A percentile compares a stretch with the other conserved stretches of the same genome.
phyloP scores from a whole-genome alignment of 2,329 filamentous ascomycete species.

The Talaromyces verruculosus region DNA sequence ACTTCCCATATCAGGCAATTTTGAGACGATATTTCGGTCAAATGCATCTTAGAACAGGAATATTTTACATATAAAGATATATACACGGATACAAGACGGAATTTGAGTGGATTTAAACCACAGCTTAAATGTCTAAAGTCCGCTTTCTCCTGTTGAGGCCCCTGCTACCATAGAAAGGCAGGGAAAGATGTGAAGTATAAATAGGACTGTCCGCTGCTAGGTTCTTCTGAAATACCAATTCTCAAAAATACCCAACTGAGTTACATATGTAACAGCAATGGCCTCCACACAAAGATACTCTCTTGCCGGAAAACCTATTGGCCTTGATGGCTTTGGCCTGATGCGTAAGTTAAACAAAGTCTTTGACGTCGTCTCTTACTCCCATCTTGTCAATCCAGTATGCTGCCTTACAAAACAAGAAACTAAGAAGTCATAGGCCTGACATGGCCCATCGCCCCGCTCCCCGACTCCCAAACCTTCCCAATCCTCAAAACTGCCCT shows the following conservation, averaged over 20 bases:
- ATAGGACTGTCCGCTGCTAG: background rate
- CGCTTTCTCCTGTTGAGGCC: background rate
- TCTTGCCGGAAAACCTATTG: conserved; percentile 21
- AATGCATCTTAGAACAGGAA: background rate
- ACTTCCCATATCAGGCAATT: background rate
- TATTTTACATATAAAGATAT: too few species aligned
- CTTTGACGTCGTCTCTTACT: background rate
- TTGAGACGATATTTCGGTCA: background rate
- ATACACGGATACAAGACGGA: background rate
- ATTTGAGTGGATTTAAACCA: background rate
- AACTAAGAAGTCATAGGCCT: conserved; percentile 24
- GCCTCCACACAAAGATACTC: background rate
- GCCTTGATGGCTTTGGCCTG: conserved; percentile 22
- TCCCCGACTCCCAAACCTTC: conserved; percentile 24
- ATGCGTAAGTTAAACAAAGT: conserved; percentile 20
- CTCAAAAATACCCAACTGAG: background rate
- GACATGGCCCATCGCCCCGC: conserved; percentile 27
- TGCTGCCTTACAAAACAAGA: too few species aligned
- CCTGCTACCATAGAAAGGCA: background rate
- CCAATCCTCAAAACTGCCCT: conserved; percentile 55
- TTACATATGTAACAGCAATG: background rate
- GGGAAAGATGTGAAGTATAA: background rate
- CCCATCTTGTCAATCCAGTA: background rate
- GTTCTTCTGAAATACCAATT: background rate
- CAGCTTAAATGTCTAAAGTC: background rate